Evolutionary conservation across 371 early-diverging fungal species (phyloP).

Genomic region (Mortierella sp.): DNA sequence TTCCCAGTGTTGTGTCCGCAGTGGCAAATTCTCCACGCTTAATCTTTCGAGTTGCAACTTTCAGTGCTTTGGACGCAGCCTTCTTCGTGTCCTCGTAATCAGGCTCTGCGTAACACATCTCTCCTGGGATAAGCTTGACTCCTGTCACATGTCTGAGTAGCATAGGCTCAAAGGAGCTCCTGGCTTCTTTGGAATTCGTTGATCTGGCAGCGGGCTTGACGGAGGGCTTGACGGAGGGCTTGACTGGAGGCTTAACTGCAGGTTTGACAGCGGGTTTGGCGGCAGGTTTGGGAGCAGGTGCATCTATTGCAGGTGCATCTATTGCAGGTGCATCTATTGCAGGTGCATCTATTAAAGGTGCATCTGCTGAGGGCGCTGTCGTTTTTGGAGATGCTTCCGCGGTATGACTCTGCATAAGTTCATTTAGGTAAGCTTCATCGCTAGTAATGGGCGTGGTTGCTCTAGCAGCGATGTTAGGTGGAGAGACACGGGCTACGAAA

Average conservation of each 20-base stretch:
- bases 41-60: slow-evolving; percentile 25
- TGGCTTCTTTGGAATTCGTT: slow-evolving; percentile 5
- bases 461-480: slow-evolving; percentile 59
- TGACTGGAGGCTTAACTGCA: neutral
- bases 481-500: slow-evolving; percentile 66
- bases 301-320: neutral
- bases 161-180: slow-evolving; percentile 9
- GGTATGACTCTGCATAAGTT: slow-evolving; percentile 1
- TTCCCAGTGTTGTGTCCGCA: slow-evolving; percentile 18
- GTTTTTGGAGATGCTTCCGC: no score
- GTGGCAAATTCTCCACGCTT: slow-evolving; percentile 33
- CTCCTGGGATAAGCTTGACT: slow-evolving; percentile 43
- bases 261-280: neutral
- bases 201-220: neutral
- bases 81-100: slow-evolving; percentile 33
- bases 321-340: no score
- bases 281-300: neutral
- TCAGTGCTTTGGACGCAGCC: slow-evolving; percentile 28
- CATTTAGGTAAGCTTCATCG: slow-evolving; percentile 15
- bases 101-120: slow-evolving; percentile 36
- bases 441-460: slow-evolving; percentile 66
- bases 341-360: neutral
- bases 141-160: slow-evolving; percentile 42
- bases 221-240: neutral
- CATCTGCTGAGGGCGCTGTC: neutral